Percentiles rank a stretch among this genome's conserved stretches.
Conservation (phyloP, 768 basidiomycete species). For the Exidia glandulosa region DNA sequence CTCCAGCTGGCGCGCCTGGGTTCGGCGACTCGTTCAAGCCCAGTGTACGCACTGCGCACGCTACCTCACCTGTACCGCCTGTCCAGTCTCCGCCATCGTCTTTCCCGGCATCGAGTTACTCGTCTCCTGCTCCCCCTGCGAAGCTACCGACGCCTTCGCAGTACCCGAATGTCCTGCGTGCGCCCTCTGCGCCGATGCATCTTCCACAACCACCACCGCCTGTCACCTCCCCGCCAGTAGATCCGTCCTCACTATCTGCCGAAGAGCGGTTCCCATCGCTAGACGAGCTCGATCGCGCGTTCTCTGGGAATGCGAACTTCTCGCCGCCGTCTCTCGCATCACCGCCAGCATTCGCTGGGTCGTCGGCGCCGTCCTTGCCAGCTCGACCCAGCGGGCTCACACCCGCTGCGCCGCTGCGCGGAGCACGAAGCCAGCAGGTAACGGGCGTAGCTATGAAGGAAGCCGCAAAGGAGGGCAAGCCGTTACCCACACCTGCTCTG, state of each 20-base stretch:
- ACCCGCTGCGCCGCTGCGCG: background rate
- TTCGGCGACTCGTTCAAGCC: constrained; percentile 51
- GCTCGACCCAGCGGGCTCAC: background rate
- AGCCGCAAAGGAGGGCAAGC: background rate
- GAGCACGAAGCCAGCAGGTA: constrained; percentile 28
- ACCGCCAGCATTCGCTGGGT: background rate
- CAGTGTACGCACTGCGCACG: background rate
- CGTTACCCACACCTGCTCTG: background rate
- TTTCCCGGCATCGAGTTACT: background rate
- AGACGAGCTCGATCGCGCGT: constrained; percentile 64
- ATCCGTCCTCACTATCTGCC: constrained; percentile 28
- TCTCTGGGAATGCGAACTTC: constrained; percentile 21
- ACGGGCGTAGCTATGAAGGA: constrained; percentile 45
- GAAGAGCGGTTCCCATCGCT: constrained; percentile 81
- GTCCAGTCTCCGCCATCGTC: background rate
- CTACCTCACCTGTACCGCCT: background rate
- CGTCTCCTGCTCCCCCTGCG: constrained; percentile 1
- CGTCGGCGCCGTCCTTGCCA: background rate
- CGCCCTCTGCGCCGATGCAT: background rate
- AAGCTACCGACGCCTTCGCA: background rate
- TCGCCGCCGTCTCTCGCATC: constrained; percentile 7
- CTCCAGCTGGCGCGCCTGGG: constrained; percentile 13
- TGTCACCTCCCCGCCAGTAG: constrained; percentile 20
- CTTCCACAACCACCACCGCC: constrained; percentile 24
- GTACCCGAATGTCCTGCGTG: background rate